phyloP scores from a whole-genome alignment of 306 rosid species.

The Styphnolobium japonicum region DNA sequence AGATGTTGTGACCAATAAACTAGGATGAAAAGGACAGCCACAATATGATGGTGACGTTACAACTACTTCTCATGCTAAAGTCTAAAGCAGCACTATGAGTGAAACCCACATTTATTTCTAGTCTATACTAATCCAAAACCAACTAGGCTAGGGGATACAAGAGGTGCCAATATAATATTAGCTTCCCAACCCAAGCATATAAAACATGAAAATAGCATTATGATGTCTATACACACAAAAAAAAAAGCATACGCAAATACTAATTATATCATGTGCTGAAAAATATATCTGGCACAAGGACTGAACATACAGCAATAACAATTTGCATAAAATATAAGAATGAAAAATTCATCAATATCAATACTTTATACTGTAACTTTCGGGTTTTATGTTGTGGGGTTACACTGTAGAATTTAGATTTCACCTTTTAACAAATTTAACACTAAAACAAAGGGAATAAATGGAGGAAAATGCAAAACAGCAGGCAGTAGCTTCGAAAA shows the following conservation, averaged over 20 bases:
- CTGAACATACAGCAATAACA: neutral
- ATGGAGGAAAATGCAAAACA: neutral
- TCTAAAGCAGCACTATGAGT: slow-evolving; percentile 50
- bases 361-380: slow-evolving; percentile 43
- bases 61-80: slow-evolving; percentile 61
- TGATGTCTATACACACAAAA: too few species aligned
- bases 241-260: neutral
- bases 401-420: slow-evolving; percentile 51
- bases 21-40: slow-evolving; percentile 46
- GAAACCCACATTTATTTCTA: slow-evolving; percentile 37
- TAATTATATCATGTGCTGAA: neutral
- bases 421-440: slow-evolving; percentile 30
- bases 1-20: slow-evolving; percentile 32
- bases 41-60: slow-evolving; percentile 66
- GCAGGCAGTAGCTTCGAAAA: slow-evolving; percentile 21
- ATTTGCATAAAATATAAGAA: slow-evolving; percentile 5
- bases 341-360: neutral
- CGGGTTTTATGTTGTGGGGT: neutral
- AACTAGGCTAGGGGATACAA: neutral
- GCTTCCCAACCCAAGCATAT: too few species aligned
- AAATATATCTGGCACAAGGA: neutral
- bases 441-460: neutral
- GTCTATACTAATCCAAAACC: slow-evolving; percentile 16
- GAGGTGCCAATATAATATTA: neutral
- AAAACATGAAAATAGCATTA: neutral